Conservation (phyloP, 805 yeast genomes). For the Kodamaea kakaduensis region DNA sequence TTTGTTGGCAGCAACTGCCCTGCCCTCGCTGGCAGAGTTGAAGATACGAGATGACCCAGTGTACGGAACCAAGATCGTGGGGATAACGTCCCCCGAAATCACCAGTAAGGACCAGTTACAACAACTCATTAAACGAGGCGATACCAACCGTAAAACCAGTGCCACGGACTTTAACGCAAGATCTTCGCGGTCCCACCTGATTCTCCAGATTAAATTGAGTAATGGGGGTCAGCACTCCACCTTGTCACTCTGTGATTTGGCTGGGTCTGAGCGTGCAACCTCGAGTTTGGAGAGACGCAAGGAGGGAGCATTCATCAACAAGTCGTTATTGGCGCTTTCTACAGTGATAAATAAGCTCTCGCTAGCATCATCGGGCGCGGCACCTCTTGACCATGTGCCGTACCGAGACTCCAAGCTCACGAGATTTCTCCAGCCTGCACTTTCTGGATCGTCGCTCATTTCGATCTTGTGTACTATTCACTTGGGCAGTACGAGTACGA, state of each 20-base stretch:
- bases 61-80: constrained; percentile 71
- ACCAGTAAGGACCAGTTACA: constrained; percentile 56
- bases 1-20: constrained; percentile 42
- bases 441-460: constrained; percentile 81
- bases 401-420: constrained; percentile 93
- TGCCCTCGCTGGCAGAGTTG: constrained; percentile 47
- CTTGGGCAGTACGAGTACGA: constrained; percentile 38
- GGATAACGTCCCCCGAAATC: constrained; percentile 63
- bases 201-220: constrained; percentile 57
- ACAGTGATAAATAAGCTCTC: constrained; percentile 86
- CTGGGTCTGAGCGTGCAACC: constrained; percentile 87
- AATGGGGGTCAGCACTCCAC: constrained; percentile 50
- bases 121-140: constrained; percentile 61
- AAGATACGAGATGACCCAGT: constrained; percentile 72
- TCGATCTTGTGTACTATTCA: constrained; percentile 86
- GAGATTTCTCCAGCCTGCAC: constrained; percentile 83
- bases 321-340: constrained; percentile 83
- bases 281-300: constrained; percentile 74
- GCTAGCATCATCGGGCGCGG: constrained; percentile 19
- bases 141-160: constrained; percentile 70
- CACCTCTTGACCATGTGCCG: constrained; percentile 64
- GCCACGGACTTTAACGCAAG: constrained; percentile 87
- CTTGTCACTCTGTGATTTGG: constrained; percentile 86
- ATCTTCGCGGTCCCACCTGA: constrained; percentile 89
- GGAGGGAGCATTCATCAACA: constrained; percentile 92